Conservation (phyloP, 805 yeast genomes). For the Candida pseudofarinosa region DNA sequence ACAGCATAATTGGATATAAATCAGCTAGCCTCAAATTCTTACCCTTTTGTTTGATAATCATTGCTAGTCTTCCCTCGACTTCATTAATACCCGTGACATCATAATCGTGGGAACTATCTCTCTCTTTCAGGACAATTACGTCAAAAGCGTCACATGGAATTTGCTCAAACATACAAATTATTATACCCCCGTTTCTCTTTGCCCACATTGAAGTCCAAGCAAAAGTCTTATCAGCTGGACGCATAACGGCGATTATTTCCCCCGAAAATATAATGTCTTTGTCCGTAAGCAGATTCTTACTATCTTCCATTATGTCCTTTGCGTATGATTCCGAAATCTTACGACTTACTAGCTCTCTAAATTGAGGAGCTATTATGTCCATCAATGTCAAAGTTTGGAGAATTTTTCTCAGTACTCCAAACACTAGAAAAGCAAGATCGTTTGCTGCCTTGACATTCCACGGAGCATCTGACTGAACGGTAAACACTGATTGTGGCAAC, state of each 20-base stretch:
- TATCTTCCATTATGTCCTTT: slow-evolving; percentile 12
- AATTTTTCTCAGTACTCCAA: slow-evolving; percentile 70
- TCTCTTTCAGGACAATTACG: slow-evolving; percentile 34
- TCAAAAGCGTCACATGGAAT: slow-evolving; percentile 65
- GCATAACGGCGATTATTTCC: slow-evolving; percentile 73
- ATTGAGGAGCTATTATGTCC: slow-evolving; percentile 75
- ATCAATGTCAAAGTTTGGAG: slow-evolving; percentile 60
- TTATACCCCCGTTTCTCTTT: slow-evolving; percentile 61
- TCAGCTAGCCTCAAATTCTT: slow-evolving; percentile 13
- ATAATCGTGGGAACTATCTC: slow-evolving; percentile 9
- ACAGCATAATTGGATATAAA: slow-evolving; percentile 24
- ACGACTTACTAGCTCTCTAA: slow-evolving; percentile 63
- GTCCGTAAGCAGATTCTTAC: slow-evolving; percentile 10
- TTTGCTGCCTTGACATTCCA: slow-evolving; percentile 83
- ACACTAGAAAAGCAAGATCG: slow-evolving; percentile 82
- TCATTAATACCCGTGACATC: slow-evolving; percentile 23
- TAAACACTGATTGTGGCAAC: slow-evolving; percentile 79
- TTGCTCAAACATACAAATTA: slow-evolving; percentile 84
- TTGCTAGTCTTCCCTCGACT: slow-evolving; percentile 31
- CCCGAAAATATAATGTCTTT: slow-evolving; percentile 67
- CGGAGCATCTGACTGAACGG: slow-evolving; percentile 69
- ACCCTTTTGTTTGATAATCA: slow-evolving; percentile 14
- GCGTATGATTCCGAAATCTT: slow-evolving; percentile 36
- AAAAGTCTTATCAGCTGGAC: slow-evolving; percentile 55
- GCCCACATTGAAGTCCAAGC: slow-evolving; percentile 94